phyloP scores from a whole-genome alignment of 2,329 filamentous ascomycete genomes.

The Exophiala mesophila region DNA sequence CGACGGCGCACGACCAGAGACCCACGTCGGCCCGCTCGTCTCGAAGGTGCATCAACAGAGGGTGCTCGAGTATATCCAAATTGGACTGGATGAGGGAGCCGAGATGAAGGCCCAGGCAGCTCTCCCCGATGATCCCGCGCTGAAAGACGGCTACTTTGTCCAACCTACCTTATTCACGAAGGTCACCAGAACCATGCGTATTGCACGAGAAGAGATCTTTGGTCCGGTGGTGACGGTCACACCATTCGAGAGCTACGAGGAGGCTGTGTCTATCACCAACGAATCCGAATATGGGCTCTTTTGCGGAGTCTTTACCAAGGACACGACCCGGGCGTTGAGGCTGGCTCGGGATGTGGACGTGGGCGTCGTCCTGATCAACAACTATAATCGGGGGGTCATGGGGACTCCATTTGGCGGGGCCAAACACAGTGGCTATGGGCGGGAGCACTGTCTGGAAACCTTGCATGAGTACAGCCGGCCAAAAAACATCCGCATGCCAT shows the following conservation, averaged over 20 bases:
- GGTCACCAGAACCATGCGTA: slow-evolving; percentile 54
- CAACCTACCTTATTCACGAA: slow-evolving; percentile 55
- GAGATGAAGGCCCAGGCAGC: slow-evolving; percentile 36
- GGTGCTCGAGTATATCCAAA: slow-evolving; percentile 36
- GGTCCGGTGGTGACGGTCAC: slow-evolving; percentile 38
- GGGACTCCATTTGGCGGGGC: slow-evolving; percentile 62
- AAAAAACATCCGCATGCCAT: slow-evolving; percentile 48
- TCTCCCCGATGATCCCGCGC: slow-evolving; percentile 26
- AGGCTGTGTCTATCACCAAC: slow-evolving; percentile 36
- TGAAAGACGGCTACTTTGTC: slow-evolving; percentile 56
- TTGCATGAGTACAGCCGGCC: slow-evolving; percentile 58
- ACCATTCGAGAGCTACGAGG: slow-evolving; percentile 35
- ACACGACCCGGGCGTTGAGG: slow-evolving; percentile 41
- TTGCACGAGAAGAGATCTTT: slow-evolving; percentile 52
- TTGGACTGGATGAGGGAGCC: slow-evolving; percentile 45
- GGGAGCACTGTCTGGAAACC: slow-evolving; percentile 54
- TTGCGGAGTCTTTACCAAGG: slow-evolving; percentile 37
- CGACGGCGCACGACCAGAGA: slow-evolving; percentile 6
- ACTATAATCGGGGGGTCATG: slow-evolving; percentile 28
- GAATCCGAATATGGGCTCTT: slow-evolving; percentile 39
- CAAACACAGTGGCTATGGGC: slow-evolving; percentile 66
- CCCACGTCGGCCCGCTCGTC: slow-evolving; percentile 16
- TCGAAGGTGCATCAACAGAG: slow-evolving; percentile 14
- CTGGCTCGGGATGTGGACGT: slow-evolving; percentile 53
- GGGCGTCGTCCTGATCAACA: slow-evolving; percentile 60